Evolutionary conservation across 768 basidiomycete genomes (phyloP).

Genomic region (Termitomyces sp.): DNA sequence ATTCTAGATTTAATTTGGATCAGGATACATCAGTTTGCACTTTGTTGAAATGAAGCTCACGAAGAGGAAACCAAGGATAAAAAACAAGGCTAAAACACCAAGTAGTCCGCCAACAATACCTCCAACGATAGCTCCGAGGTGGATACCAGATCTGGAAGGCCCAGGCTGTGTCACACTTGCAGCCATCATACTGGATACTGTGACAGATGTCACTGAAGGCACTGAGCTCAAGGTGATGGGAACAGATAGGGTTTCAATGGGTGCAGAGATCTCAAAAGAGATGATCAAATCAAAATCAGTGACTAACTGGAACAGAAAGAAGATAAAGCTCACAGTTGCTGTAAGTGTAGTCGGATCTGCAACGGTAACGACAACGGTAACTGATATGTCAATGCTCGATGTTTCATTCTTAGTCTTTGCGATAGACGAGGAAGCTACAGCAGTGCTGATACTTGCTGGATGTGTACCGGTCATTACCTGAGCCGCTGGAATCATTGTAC

Average conservation of each 20-base stretch:
- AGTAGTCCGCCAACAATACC: conserved; percentile 43
- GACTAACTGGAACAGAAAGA: background rate
- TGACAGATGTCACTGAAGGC: background rate
- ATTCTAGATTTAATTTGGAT: background rate
- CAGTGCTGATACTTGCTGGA: background rate
- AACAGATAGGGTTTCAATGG: background rate
- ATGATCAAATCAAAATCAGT: background rate
- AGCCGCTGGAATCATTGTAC: background rate
- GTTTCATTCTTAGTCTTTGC: background rate
- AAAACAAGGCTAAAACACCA: conserved; percentile 33
- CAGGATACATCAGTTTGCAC: background rate
- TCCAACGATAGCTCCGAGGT: conserved; percentile 28
- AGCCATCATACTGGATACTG: background rate
- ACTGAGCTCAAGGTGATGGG: background rate
- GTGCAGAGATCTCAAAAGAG: background rate
- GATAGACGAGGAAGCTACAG: background rate
- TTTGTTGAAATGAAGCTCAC: conserved; percentile 23
- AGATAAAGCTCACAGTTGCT: background rate
- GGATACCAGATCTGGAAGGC: conserved; percentile 10
- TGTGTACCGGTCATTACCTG: background rate
- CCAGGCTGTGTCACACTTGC: conserved; percentile 12
- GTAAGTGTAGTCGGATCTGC: background rate
- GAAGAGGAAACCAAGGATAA: conserved; percentile 41
- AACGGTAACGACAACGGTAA: background rate
- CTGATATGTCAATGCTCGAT: background rate